Evolutionary conservation across 148 eudicot genomes (phyloP).

Genomic region (Persicaria maculosa): DNA sequence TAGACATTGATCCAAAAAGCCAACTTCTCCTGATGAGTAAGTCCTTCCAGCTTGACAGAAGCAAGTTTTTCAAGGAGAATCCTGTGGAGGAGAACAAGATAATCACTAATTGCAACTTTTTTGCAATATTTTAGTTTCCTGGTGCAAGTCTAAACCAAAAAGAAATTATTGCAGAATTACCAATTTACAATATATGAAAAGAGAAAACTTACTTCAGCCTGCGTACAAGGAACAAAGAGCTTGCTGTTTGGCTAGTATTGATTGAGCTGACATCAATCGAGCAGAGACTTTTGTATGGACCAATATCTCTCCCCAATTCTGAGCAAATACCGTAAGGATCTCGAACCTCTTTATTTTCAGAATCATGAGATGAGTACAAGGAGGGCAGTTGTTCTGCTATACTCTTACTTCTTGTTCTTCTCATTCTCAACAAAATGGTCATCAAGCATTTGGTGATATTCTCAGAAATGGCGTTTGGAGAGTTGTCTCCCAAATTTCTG

Average conservation of each 20-base stretch:
- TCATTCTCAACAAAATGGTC: conserved; percentile 54
- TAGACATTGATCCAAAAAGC: conserved; percentile 85
- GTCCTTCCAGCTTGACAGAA: conserved; percentile 40
- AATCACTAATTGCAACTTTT: not conserved
- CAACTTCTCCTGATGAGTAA: conserved; percentile 68
- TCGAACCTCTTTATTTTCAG: conserved; percentile 29
- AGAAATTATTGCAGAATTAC: not conserved
- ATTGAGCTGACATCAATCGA: conserved; percentile 46
- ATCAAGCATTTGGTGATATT: conserved; percentile 47
- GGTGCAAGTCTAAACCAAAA: not conserved
- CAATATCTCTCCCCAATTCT: conserved; percentile 49
- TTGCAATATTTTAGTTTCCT: not conserved
- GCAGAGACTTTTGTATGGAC: conserved; percentile 46
- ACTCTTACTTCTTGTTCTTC: conserved; percentile 25
- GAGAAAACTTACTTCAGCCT: conserved; percentile 38
- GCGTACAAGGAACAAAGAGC: conserved; percentile 38
- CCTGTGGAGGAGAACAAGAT: conserved; percentile 25
- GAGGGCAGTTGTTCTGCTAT: conserved; percentile 30
- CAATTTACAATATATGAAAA: not conserved
- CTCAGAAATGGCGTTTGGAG: conserved; percentile 62
- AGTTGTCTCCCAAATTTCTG: conserved; percentile 19
- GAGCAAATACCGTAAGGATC: conserved; percentile 56
- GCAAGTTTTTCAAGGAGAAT: conserved; percentile 52
- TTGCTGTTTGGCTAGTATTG: conserved; percentile 33
- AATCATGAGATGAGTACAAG: conserved; percentile 20